Percentiles rank a stretch among this genome's conserved stretches.
phyloP scores from a whole-genome alignment of 2,329 filamentous ascomycete genomes.

The Paecilomyces dactylethromorphus region DNA sequence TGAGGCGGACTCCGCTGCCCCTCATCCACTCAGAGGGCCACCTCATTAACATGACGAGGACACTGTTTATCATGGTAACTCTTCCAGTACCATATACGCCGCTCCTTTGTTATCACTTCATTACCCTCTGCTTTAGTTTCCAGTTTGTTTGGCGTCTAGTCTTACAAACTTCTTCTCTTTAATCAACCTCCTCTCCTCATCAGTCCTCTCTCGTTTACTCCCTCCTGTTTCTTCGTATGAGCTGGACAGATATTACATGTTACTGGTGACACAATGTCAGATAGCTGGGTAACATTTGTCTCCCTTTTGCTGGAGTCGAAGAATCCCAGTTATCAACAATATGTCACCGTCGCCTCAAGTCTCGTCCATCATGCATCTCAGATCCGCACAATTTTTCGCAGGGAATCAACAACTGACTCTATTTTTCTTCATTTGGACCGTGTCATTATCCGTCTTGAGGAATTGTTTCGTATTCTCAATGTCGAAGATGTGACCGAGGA shows the following conservation, averaged over 20 bases:
- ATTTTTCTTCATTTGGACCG: neutral
- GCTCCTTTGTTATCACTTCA: neutral
- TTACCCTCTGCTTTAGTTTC: neutral
- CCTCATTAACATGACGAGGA: neutral
- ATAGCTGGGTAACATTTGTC: neutral
- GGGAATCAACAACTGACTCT: neutral
- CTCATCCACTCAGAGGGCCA: neutral
- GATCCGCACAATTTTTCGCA: neutral
- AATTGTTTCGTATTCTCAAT: constrained; percentile 4
- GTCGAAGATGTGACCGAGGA: constrained; percentile 1
- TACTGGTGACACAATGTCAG: neutral
- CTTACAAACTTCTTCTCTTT: neutral
- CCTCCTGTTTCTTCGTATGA: neutral
- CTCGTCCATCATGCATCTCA: neutral
- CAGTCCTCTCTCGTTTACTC: neutral
- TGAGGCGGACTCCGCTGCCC: neutral
- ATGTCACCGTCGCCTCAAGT: neutral
- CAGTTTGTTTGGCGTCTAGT: neutral
- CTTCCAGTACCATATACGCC: neutral
- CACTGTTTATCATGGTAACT: neutral
- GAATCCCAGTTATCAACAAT: neutral
- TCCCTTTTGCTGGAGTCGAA: neutral
- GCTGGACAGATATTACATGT: neutral
- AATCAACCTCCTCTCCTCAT: neutral
- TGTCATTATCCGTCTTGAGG: constrained; percentile 7